phyloP scores from a whole-genome alignment of 805 yeast genomes.

The Saturnispora serradocipensis region DNA sequence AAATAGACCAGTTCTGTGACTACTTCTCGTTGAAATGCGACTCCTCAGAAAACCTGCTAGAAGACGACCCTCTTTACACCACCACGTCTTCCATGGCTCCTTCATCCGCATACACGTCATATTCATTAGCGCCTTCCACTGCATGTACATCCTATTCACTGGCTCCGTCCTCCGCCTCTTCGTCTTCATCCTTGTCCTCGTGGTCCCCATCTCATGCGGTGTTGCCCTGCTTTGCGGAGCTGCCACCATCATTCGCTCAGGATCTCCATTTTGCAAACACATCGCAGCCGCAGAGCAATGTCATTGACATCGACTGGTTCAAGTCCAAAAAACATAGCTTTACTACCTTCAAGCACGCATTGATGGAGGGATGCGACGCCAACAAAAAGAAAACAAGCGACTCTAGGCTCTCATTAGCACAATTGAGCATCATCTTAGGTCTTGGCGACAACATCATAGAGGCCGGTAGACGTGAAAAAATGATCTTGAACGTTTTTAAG shows the following conservation, averaged over 20 bases:
- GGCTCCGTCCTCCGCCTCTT: neutral
- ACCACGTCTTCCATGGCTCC: neutral
- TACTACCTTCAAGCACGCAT: neutral
- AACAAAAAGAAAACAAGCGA: constrained; percentile 27
- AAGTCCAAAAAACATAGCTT: neutral
- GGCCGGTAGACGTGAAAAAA: constrained; percentile 46
- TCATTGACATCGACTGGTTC: neutral
- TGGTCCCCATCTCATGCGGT: neutral
- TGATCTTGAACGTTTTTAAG: constrained; percentile 43
- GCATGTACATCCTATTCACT: neutral
- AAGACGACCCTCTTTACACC: neutral
- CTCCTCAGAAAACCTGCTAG: neutral
- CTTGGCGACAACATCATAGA: constrained; percentile 41
- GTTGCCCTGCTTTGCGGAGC: neutral
- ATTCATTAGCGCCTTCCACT: neutral
- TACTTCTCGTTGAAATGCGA: neutral
- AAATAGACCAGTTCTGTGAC: neutral
- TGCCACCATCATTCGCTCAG: neutral
- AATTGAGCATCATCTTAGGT: constrained; percentile 43
- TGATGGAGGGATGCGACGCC: neutral
- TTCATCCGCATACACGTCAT: neutral
- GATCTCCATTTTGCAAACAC: neutral
- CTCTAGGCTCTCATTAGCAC: constrained; percentile 49
- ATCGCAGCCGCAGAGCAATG: neutral
- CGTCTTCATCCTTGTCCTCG: neutral